Conservation (phyloP, 2,329 filamentous ascomycete genomes). For the Pochonia chlamydosporia region DNA sequence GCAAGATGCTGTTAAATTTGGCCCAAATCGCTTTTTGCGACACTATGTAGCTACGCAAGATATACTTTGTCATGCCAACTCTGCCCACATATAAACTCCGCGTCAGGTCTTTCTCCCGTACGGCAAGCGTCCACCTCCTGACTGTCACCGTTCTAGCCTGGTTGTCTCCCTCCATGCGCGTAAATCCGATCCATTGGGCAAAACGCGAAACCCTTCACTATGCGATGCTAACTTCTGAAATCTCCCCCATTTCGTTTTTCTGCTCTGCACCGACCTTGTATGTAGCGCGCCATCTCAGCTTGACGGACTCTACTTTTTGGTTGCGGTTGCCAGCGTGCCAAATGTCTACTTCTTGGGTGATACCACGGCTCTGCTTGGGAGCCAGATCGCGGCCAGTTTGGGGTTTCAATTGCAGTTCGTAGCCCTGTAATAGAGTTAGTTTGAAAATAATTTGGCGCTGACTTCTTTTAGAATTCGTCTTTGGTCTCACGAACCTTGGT, state of each 20-base stretch:
- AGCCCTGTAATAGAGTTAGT: slow-evolving; percentile 50
- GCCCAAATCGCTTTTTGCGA: background rate
- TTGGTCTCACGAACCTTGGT: slow-evolving; percentile 62
- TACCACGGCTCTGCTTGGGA: slow-evolving; percentile 66
- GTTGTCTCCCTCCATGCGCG: background rate
- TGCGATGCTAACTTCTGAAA: slow-evolving; percentile 70
- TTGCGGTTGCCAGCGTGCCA: slow-evolving; percentile 63
- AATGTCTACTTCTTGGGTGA: slow-evolving; percentile 76
- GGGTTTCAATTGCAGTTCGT: slow-evolving; percentile 73
- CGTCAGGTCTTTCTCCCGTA: background rate
- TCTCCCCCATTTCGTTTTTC: slow-evolving; percentile 78
- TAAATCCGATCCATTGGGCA: background rate
- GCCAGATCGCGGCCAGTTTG: slow-evolving; percentile 74
- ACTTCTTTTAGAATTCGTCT: too few species aligned
- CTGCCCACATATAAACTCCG: background rate
- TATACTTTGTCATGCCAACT: background rate
- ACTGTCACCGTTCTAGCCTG: too few species aligned
- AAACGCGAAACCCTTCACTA: slow-evolving; percentile 26
- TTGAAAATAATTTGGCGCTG: too few species aligned
- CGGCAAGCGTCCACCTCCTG: too few species aligned
- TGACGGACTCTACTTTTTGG: slow-evolving; percentile 70
- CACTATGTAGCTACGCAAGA: background rate
- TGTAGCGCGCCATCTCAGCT: slow-evolving; percentile 82
- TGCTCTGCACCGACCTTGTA: slow-evolving; percentile 65
- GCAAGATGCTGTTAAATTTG: background rate